These are phyloP conservation scores for Tagetes patula DNA, from an alignment of 129 eudicot species.

Conservation along the genomic window DNA sequence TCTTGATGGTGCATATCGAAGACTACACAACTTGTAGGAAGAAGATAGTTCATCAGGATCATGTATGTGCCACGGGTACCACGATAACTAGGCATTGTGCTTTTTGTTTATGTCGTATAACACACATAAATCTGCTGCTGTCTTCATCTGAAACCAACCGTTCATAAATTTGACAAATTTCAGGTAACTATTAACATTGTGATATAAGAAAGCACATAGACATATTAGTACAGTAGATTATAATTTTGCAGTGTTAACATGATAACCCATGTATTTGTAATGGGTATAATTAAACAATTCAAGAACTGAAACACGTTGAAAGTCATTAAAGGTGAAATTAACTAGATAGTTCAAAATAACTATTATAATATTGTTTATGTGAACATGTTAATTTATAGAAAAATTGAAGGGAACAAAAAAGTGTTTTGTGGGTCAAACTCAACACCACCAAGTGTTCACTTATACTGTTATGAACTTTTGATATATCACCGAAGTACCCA, in stretches of 20 bases:
- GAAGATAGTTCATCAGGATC: constrained; percentile 5
- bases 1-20: constrained; percentile 15
- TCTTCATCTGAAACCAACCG: constrained; percentile 70
- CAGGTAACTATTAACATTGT: not conserved
- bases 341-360: not conserved
- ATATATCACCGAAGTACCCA: too few relatives aligned
- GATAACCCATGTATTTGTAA: not conserved
- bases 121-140: constrained; percentile 94
- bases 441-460: too few relatives aligned
- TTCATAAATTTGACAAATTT: constrained; percentile 10
- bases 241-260: not conserved
- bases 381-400: too few relatives aligned
- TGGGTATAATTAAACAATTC: not conserved
- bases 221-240: not conserved
- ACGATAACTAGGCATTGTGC: constrained; percentile 46
- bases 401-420: too few relatives aligned
- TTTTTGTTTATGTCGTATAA: constrained; percentile 78
- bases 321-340: not conserved
- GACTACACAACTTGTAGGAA: constrained; percentile 25
- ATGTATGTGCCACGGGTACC: constrained; percentile 9
- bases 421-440: too few relatives aligned
- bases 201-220: not conserved
- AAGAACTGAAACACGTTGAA: not conserved
- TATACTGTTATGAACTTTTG: too few relatives aligned
- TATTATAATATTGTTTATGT: too few relatives aligned